These are phyloP conservation scores for Beta corolliflora DNA, from an alignment of 179 eudicot species.

Conservation along the genomic window DNA sequence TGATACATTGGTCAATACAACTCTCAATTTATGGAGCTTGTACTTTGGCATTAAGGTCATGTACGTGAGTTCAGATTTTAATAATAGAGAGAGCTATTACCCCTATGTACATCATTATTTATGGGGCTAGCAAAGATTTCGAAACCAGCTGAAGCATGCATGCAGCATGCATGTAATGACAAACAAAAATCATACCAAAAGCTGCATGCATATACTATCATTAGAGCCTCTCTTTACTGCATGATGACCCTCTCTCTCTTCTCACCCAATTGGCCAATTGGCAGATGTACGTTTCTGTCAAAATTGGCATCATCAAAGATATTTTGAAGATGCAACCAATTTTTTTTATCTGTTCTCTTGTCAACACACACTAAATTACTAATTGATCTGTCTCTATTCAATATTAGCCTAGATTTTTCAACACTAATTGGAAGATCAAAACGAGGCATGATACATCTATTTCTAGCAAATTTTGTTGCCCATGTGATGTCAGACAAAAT, in stretches of 20 bases:
- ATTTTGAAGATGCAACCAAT: neutral
- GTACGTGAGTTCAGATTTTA: neutral
- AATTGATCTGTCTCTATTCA: too few relatives aligned
- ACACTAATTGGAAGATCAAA: too few relatives aligned
- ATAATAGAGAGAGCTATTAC: neutral
- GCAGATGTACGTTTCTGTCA: neutral
- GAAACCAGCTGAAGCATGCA: neutral
- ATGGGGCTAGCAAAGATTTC: neutral
- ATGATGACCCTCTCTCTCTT: neutral
- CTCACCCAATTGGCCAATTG: neutral
- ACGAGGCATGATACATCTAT: too few relatives aligned
- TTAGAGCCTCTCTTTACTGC: neutral
- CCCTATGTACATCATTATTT: neutral
- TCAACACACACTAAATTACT: neutral
- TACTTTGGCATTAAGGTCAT: too few relatives aligned
- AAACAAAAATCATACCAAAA: conserved; percentile 1
- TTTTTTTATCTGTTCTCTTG: neutral
- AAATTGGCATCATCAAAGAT: neutral
- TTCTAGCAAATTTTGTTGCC: too few relatives aligned
- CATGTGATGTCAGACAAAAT: too few relatives aligned
- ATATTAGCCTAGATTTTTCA: too few relatives aligned
- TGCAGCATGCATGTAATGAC: conserved; percentile 4
- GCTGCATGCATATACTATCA: neutral
- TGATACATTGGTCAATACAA: too few relatives aligned
- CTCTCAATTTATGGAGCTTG: too few relatives aligned